Evolutionary conservation across 2,329 filamentous ascomycete genomes (phyloP), one percentile per base, ranked within the genome.

Genomic region (Dendrostoma leiphaemia): DNA sequence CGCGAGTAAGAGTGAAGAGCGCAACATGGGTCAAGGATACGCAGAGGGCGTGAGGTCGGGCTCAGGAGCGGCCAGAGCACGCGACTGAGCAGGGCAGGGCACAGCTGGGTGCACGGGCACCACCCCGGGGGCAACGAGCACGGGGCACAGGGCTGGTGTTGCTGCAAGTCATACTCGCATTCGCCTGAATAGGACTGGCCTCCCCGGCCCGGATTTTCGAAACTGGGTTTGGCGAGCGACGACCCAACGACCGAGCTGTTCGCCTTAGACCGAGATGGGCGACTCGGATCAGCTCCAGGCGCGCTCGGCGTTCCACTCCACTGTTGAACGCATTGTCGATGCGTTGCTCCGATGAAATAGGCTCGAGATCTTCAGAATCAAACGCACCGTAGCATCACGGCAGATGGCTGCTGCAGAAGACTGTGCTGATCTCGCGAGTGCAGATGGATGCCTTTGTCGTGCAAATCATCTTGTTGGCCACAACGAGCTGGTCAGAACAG

Each of bases 141-240:
- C 21, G 19, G 24, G 37, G 26, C 43, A 45, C 43, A 45, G 43
- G 43, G 28, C 43, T 21, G 38, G 38, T 17, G 19, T 35, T 51
- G 28, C 48, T 51, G 48, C 48, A 51, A 44, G 48, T 51, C 48
- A 51, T 51, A 48, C 38, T 44, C 48, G 48, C 48, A 51, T 51
- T 51, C 19, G 40, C 40, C 48, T 35, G 38, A 29, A 43, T 9
- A 9, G 40, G 40, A n/a, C 38, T 41, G 45, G 45, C 45, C 24
- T 48, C 31, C 32, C 44, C 21, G 17, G 31, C 13, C 24, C 47
- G 10, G 26, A 49, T 38, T 23, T 23, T 19, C n/a, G n/a, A n/a
- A n/a, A n/a, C n/a, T n/a, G n/a, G n/a, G n/a, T n/a, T n/a, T n/a
- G n/a, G n/a, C n/a, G n/a, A n/a, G n/a, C n/a, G n/a, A n/a, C n/a